Conservation (phyloP, 2,329 filamentous ascomycete species). For the Hirsutella minnesotensis region DNA sequence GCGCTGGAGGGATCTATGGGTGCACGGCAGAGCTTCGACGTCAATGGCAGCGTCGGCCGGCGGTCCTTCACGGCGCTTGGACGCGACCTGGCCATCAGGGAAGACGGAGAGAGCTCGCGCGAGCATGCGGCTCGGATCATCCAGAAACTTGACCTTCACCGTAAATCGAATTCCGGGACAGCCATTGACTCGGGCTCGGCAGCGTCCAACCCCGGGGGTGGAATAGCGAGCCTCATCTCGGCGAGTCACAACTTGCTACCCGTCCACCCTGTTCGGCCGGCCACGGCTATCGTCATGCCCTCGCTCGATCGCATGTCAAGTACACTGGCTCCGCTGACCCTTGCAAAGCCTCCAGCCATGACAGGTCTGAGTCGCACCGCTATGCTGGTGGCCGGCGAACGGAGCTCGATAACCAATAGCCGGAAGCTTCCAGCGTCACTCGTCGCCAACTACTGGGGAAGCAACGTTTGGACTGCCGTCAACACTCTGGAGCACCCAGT, state of each 20-base stretch:
- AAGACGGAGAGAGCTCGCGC: slow-evolving; percentile 62
- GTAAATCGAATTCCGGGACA: slow-evolving; percentile 55
- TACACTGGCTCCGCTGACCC: slow-evolving; percentile 67
- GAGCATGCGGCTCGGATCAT: slow-evolving; percentile 85
- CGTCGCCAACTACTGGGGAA: slow-evolving; percentile 91
- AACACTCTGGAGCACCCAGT: slow-evolving; percentile 17
- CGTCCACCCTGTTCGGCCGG: slow-evolving; percentile 30
- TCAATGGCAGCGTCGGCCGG: slow-evolving; percentile 35
- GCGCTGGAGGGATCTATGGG: slow-evolving; percentile 42
- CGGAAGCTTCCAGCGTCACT: slow-evolving; percentile 71
- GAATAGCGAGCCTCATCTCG: slow-evolving; percentile 77
- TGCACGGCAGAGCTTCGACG: slow-evolving; percentile 61
- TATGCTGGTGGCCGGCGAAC: slow-evolving; percentile 68
- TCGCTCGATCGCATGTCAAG: slow-evolving; percentile 38
- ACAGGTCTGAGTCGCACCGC: slow-evolving; percentile 82
- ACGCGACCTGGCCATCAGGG: slow-evolving; percentile 32
- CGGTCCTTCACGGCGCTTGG: slow-evolving; percentile 44
- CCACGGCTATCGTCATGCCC: slow-evolving; percentile 18
- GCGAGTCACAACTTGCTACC: slow-evolving; percentile 72
- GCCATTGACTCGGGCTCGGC: slow-evolving; percentile 25
- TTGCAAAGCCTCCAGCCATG: slow-evolving; percentile 70
- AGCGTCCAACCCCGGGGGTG: slow-evolving; percentile 35
- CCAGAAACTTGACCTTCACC: slow-evolving; percentile 81
- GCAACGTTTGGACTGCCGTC: slow-evolving; percentile 54
- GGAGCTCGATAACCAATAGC: slow-evolving; percentile 53